Percentiles rank a stretch among this genome's conserved stretches.
These are phyloP conservation scores for Lyophyllum semitale DNA, from an alignment of 768 basidiomycete genomes.

Conservation along the genomic window DNA sequence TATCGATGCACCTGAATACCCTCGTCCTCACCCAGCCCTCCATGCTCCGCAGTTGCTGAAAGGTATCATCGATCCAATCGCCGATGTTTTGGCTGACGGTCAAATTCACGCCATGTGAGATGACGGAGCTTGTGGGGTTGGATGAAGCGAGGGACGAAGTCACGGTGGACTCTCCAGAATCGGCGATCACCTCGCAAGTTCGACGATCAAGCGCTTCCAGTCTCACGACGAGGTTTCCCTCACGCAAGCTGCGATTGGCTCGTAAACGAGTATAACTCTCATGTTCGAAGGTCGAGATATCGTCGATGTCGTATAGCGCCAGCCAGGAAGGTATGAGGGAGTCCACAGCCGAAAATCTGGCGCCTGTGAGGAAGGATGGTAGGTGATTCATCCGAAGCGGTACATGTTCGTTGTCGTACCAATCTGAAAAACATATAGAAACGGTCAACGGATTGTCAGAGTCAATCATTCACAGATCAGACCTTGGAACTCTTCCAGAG, in stretches of 20 bases:
- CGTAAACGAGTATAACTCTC: constrained; percentile 46
- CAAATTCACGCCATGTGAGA: constrained; percentile 33
- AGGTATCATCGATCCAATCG: constrained; percentile 24
- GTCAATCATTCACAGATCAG: not conserved
- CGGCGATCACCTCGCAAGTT: constrained; percentile 34
- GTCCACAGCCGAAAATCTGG: constrained; percentile 43
- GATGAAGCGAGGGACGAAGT: constrained; percentile 31
- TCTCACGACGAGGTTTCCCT: constrained; percentile 39
- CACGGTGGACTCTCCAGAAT: constrained; percentile 33
- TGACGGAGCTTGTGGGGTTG: constrained; percentile 29
- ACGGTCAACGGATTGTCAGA: not conserved
- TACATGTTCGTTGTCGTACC: constrained; percentile 61
- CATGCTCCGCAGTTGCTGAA: constrained; percentile 18
- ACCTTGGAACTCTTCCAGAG: constrained; percentile 53
- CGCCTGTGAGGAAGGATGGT: constrained; percentile 47
- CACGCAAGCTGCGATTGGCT: constrained; percentile 43
- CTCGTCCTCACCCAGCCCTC: constrained; percentile 43
- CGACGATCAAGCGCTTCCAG: constrained; percentile 47
- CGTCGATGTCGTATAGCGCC: constrained; percentile 51
- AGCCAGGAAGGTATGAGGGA: constrained; percentile 41
- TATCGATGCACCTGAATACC: constrained; percentile 41
- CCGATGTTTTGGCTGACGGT: constrained; percentile 13
- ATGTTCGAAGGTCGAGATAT: constrained; percentile 39
- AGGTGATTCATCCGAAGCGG: constrained; percentile 50
- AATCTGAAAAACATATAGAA: constrained; percentile 31